Percentiles rank a stretch among this genome's conserved stretches.
Evolutionary conservation across 257 asterid genomes (phyloP).

Genomic region (Salvia miltiorrhiza): DNA sequence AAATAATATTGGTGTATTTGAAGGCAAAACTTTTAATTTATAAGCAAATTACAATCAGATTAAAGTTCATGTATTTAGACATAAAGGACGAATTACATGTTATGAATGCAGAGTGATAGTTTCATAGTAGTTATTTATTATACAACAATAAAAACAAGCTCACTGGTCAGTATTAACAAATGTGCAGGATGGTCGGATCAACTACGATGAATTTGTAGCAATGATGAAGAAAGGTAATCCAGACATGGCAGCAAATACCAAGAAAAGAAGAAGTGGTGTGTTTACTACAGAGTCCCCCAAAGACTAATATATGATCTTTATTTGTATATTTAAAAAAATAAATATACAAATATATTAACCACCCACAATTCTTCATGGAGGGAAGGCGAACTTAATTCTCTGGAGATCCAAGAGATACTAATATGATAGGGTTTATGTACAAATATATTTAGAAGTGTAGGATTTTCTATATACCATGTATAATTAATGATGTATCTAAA

Average conservation of each 20-base stretch:
- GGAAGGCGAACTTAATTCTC: slow-evolving; percentile 15
- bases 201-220: slow-evolving; percentile 80
- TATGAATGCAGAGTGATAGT: no score
- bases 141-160: no score
- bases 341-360: not conserved
- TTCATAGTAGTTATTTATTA: no score
- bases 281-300: slow-evolving; percentile 25
- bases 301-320: slow-evolving; percentile 13
- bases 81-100: no score
- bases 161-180: not conserved
- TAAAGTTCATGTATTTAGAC: no score
- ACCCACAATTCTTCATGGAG: slow-evolving; percentile 20
- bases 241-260: slow-evolving; percentile 51
- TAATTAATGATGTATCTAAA: no score
- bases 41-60: no score
- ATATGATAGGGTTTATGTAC: slow-evolving; percentile 22
- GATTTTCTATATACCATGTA: slow-evolving; percentile 7
- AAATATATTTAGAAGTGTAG: slow-evolving; percentile 3
- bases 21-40: no score
- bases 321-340: not conserved
- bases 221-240: slow-evolving; percentile 94
- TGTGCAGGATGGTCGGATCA: slow-evolving; percentile 81
- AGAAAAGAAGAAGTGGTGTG: slow-evolving; percentile 65
- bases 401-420: slow-evolving; percentile 22
- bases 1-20: no score